Conservation (phyloP, 768 basidiomycete species). For the Phlebiopsis flavidoalba region DNA sequence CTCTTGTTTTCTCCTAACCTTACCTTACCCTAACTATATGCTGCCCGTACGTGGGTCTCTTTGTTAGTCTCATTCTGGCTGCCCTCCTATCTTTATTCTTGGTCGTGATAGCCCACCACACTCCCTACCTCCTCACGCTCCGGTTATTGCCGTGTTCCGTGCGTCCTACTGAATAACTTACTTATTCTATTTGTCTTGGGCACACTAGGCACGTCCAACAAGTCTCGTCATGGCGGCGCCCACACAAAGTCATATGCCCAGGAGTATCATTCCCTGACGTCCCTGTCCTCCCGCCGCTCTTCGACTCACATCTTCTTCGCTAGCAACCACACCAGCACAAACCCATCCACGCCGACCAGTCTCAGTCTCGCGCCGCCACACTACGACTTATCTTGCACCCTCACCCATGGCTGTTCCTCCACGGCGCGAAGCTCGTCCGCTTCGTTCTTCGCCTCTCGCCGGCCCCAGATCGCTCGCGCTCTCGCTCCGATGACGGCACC, state of each 20-base stretch:
- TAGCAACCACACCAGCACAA: not conserved
- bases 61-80: too few species aligned
- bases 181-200: not conserved
- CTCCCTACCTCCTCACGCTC: not conserved
- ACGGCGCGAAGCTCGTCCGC: constrained; percentile 16
- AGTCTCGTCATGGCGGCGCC: not conserved
- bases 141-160: too few species aligned
- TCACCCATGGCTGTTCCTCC: constrained; percentile 4
- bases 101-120: not conserved
- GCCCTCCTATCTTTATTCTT: not conserved
- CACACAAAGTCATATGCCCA: constrained; percentile 8
- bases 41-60: too few species aligned
- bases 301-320: not conserved
- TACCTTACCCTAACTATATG: too few species aligned
- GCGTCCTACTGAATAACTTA: not conserved
- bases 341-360: not conserved
- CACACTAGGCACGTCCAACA: not conserved
- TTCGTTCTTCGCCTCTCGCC: constrained; percentile 25
- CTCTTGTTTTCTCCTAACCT: not conserved
- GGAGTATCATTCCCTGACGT: constrained; percentile 9
- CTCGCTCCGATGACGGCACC: constrained; percentile 10
- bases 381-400: constrained; percentile 7
- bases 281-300: constrained; percentile 1
- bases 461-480: constrained; percentile 21
- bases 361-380: constrained; percentile 8